Evolutionary conservation across 2,329 filamentous ascomycete species (phyloP), one percentile per base, ranked within the genome.

Genomic region (Blumeriella jaapii): DNA sequence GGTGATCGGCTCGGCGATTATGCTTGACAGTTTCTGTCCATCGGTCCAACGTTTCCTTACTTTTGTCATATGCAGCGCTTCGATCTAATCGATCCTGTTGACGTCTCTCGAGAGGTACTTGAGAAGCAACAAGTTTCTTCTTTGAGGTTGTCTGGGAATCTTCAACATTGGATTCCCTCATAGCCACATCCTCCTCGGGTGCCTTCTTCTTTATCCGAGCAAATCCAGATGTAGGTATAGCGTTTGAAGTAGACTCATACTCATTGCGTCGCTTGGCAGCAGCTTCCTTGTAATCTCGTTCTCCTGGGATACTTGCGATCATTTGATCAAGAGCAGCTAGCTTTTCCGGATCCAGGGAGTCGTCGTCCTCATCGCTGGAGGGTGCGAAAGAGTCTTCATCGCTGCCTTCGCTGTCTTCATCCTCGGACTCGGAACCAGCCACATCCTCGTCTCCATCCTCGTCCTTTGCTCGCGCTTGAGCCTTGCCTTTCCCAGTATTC

Each of bases 11-110:
- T 48, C 85, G 73, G 40, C 91, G 80, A 58, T 95, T 95, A 19
- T 84, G 76, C 61, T 95, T 93, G 52, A 98, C 86, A 0, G 91
- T 96, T 41, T 95, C 89, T 19, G 80, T 80, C 91, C 91, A 98
- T 50, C 85, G 76, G 44, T 83, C 77, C 16, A 98, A 66, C 0
- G 86, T 89, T 58, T 95, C 80, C 52, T 93, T 94, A 32, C 85
- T 87, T 64, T 94, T 87, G 22, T 86, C 76, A 50, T 87, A 93
- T 2, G 91, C 91, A 15, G 77, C 85, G 34, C 68, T 66, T 33
- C 91, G 82, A 52, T 93, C 80, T 11, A 95, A 61, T 31, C 78
- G 76, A 54, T 87, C 86, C 58, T 96, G 89, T 50, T 93, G 82
- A 41, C 87, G 73, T 55, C 82, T 86, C 1, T 84, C 75, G 4